These are phyloP conservation scores for Rubia yunnanensis DNA, from an alignment of 257 asterid genomes.

Conservation along the genomic window DNA sequence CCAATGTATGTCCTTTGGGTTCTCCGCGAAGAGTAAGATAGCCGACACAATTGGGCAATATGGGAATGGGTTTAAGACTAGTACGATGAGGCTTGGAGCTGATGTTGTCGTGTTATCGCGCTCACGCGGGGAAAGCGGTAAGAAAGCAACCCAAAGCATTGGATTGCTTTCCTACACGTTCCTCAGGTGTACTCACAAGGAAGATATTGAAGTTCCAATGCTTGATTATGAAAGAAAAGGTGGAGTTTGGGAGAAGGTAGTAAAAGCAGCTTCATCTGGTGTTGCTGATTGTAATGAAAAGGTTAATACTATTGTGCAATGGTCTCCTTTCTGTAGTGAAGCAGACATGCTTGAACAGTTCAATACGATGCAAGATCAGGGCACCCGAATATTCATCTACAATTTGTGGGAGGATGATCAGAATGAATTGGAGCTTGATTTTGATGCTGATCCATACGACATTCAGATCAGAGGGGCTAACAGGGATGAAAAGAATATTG, in stretches of 20 bases:
- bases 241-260: not conserved
- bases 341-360: not conserved
- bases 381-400: not conserved
- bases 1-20: not conserved
- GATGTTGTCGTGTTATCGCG: not conserved
- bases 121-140: not conserved
- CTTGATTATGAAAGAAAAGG: not conserved
- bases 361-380: not conserved
- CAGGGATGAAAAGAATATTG: not conserved
- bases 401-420: not conserved
- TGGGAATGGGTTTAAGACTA: not conserved
- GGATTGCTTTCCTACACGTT: not conserved
- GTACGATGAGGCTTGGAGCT: not conserved
- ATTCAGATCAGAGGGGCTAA: not conserved
- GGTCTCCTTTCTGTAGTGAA: not conserved
- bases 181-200: not conserved
- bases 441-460: not conserved
- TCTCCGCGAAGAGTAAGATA: not conserved
- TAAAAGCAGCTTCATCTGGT: too few relatives aligned
- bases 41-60: not conserved
- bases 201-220: not conserved
- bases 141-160: not conserved
- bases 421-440: not conserved
- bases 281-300: not conserved
- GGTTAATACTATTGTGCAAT: not conserved